Evolutionary conservation across 1,284 basidiomycete species (phyloP).

Genomic region (Leccinum solheimii): DNA sequence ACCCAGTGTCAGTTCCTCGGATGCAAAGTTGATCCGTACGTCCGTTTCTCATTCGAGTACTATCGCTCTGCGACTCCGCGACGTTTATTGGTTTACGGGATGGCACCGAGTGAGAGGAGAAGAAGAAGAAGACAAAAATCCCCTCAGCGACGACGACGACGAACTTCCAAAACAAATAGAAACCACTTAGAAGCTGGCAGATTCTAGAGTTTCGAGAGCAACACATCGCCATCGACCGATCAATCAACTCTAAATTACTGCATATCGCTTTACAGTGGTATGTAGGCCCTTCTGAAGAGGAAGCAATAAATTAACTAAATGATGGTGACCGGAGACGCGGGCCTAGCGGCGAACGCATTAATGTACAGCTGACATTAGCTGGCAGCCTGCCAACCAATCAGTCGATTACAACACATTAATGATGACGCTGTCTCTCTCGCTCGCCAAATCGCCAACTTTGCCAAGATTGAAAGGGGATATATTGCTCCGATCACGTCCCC

Average conservation of each 20-base stretch:
- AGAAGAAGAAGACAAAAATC: background rate
- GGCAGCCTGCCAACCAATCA: background rate
- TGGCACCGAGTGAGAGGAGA: background rate
- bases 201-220: too few relatives aligned
- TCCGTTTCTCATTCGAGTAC: background rate
- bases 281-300: background rate
- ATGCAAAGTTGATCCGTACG: background rate
- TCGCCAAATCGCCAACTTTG: background rate
- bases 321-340: background rate
- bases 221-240: background rate
- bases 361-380: background rate
- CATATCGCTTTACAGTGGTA: background rate
- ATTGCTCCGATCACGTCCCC: background rate
- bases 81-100: background rate
- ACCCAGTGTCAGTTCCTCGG: background rate
- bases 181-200: too few relatives aligned
- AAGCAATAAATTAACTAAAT: background rate
- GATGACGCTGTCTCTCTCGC: background rate
- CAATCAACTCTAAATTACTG: background rate
- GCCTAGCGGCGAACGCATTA: background rate
- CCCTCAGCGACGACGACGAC: background rate
- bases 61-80: background rate
- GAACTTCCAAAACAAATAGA: too few relatives aligned
- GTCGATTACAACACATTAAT: background rate
- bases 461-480: background rate